A percentile compares a stretch with the other conserved stretches of the same genome.
Conservation (phyloP, 2,329 filamentous ascomycete species). For the Sclerotinia nivalis region DNA sequence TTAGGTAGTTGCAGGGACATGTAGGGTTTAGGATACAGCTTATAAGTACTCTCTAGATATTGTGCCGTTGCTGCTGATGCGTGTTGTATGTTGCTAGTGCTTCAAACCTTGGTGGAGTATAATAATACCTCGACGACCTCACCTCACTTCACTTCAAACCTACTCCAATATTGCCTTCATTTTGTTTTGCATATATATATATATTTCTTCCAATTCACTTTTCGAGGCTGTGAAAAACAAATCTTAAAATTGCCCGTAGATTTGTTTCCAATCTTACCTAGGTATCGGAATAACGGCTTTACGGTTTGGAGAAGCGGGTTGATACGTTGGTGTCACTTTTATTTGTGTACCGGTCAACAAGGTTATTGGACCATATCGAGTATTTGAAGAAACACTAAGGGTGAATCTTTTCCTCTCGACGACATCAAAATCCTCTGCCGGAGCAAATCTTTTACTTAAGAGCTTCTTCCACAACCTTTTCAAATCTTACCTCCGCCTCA, state of each 20-base stretch:
- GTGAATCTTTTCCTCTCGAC: slow-evolving; percentile 12
- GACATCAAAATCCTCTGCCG: background rate
- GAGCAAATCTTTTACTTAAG: background rate
- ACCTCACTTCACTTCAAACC: background rate
- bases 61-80: background rate
- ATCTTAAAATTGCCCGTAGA: background rate
- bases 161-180: background rate
- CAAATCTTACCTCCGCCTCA: background rate
- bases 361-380: slow-evolving; percentile 6
- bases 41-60: background rate
- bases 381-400: background rate
- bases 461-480: background rate
- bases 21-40: background rate
- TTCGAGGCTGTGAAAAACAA: background rate
- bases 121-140: slow-evolving; percentile 1
- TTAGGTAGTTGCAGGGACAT: background rate
- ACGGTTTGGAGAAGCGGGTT: slow-evolving; percentile 2
- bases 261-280: background rate
- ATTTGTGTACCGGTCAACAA: background rate
- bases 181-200: too few species aligned
- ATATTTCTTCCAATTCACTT: background rate
- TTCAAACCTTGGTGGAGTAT: background rate
- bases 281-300: background rate
- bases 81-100: background rate
- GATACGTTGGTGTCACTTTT: slow-evolving; percentile 9